These are phyloP conservation scores for Agaricus subrufescens DNA, from an alignment of 768 basidiomycete genomes.

Conservation along the genomic window DNA sequence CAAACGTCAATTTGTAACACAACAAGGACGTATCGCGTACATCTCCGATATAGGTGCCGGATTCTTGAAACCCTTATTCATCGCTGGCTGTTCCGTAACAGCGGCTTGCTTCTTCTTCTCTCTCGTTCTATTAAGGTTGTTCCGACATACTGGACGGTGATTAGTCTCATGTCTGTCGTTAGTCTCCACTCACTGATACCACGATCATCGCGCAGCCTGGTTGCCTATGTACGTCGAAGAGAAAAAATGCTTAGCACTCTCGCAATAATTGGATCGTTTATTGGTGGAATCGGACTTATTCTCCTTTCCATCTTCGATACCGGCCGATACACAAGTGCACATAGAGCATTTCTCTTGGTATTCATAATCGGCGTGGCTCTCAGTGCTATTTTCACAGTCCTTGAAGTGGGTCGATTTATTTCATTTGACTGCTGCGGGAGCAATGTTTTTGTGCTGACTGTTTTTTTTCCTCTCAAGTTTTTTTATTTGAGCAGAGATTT, in stretches of 20 bases:
- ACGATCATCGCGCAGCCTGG: constrained; percentile 33
- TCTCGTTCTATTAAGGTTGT: constrained; percentile 54
- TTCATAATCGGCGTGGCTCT: constrained; percentile 71
- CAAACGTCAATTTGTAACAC: constrained; percentile 51
- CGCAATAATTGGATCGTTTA: constrained; percentile 55
- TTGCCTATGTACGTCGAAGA: constrained; percentile 50
- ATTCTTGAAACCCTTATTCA: constrained; percentile 70
- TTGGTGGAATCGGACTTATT: constrained; percentile 63
- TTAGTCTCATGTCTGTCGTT: constrained; percentile 10
- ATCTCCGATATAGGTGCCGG: constrained; percentile 78
- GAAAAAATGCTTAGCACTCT: constrained; percentile 52
- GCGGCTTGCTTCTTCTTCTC: constrained; percentile 57
- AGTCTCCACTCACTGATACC: too few relatives aligned
- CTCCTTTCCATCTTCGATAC: constrained; percentile 73
- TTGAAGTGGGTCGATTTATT: constrained; percentile 42
- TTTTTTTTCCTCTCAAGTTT: constrained; percentile 33
- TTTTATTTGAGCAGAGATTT: constrained; percentile 63
- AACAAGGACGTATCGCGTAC: constrained; percentile 58
- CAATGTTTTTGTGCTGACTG: neutral
- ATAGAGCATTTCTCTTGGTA: constrained; percentile 60
- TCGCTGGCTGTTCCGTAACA: constrained; percentile 61
- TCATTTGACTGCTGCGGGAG: neutral
- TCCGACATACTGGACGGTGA: constrained; percentile 61
- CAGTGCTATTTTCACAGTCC: constrained; percentile 69
- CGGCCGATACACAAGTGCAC: constrained; percentile 41